phyloP scores from a whole-genome alignment of 345 rosid species.

The Arabidopsis suecica region DNA sequence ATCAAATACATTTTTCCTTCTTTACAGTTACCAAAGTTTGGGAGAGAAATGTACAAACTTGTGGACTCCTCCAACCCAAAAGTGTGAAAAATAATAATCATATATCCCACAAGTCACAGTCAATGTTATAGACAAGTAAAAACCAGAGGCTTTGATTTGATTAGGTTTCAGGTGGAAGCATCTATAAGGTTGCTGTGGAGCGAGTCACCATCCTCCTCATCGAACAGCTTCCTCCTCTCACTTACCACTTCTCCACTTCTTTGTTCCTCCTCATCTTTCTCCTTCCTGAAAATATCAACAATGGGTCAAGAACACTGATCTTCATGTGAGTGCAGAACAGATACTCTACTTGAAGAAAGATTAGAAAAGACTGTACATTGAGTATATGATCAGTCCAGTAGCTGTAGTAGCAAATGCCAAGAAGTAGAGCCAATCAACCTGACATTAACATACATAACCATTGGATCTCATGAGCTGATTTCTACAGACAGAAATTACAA shows the following conservation, averaged over 20 bases:
- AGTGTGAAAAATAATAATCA: background rate
- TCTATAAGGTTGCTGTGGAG: background rate
- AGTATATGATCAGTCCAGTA: conserved; percentile 73
- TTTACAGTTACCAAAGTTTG: background rate
- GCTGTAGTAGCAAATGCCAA: conserved; percentile 79
- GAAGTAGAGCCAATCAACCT: conserved; percentile 94
- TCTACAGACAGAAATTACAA: background rate
- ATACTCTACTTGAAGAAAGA: background rate
- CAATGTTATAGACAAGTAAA: background rate
- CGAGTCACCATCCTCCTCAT: background rate
- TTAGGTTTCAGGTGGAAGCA: background rate
- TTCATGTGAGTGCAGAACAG: background rate
- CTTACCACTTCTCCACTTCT: no score
- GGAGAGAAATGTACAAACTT: background rate
- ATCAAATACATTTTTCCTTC: no score
- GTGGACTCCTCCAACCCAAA: background rate
- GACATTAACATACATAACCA: conserved; percentile 9
- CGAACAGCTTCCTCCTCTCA: no score
- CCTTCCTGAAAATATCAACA: background rate
- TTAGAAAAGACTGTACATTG: conserved; percentile 53
- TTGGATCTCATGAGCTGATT: background rate
- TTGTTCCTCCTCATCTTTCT: background rate
- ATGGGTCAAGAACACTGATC: background rate
- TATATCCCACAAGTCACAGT: background rate
- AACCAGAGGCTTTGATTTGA: background rate